Evolutionary conservation across 2,329 filamentous ascomycete genomes (phyloP).

Genomic region (Penicillium janthinellum): DNA sequence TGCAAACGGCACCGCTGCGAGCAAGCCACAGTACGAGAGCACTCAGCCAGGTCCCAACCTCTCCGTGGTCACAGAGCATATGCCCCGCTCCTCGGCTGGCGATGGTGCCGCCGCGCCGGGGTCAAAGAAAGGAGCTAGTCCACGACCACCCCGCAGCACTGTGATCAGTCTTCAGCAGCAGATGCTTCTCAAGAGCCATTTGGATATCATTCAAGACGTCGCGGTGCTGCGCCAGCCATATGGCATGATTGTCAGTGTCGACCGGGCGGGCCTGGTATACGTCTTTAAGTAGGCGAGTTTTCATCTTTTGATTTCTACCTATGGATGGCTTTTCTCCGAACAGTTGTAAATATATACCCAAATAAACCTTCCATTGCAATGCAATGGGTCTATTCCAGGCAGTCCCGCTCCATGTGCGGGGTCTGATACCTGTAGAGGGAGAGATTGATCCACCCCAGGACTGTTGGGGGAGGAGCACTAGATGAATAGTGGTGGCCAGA

Average conservation of each 20-base stretch:
- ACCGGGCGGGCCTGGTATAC: constrained; percentile 86
- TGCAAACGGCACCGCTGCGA: constrained; percentile 51
- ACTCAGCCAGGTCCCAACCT: constrained; percentile 65
- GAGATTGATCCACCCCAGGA: no score
- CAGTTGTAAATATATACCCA: neutral
- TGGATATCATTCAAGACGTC: constrained; percentile 86
- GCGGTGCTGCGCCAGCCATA: constrained; percentile 87
- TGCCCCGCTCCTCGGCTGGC: constrained; percentile 44
- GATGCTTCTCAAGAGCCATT: constrained; percentile 78
- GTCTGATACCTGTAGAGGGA: neutral
- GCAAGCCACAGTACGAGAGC: constrained; percentile 70
- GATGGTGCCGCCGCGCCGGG: constrained; percentile 21
- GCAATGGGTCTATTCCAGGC: no score
- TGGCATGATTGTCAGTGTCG: constrained; percentile 87
- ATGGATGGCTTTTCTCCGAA: neutral
- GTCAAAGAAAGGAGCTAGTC: constrained; percentile 39
- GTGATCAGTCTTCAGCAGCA: constrained; percentile 89
- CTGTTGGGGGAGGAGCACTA: no score
- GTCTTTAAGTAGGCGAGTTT: constrained; percentile 62
- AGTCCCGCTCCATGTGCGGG: no score
- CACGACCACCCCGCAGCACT: constrained; percentile 69
- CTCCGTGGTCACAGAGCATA: constrained; percentile 66
- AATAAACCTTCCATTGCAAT: neutral
- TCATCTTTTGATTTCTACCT: neutral
- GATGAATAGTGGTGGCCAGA: no score